These are phyloP conservation scores for Ensete glaucum DNA, from an alignment of 176 grass and related monocot genomes.

Conservation along the genomic window DNA sequence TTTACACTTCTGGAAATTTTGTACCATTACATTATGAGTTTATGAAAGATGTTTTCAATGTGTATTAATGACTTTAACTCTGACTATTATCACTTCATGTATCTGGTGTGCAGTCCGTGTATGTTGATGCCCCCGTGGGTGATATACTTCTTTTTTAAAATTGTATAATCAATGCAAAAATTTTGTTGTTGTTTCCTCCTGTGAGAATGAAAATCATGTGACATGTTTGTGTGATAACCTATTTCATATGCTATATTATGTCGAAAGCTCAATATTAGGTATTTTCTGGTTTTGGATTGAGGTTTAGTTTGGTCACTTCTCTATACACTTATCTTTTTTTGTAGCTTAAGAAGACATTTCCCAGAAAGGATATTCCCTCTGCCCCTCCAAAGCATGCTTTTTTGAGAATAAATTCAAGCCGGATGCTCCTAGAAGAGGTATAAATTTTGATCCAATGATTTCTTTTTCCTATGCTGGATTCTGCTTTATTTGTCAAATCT, in stretches of 20 bases:
- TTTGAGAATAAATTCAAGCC: conserved; percentile 85
- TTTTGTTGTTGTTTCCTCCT: not conserved
- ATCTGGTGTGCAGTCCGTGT: not conserved
- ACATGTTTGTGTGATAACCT: not conserved
- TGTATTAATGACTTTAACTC: no score
- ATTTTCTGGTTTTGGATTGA: not conserved
- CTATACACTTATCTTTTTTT: conserved; percentile 13
- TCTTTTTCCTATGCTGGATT: not conserved
- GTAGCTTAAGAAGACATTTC: conserved; percentile 75
- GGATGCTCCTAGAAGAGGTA: conserved; percentile 94
- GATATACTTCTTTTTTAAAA: not conserved
- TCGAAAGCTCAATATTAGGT: not conserved
- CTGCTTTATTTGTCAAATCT: not conserved
- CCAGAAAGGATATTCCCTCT: conserved; percentile 55
- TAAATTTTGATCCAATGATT: conserved; percentile 5
- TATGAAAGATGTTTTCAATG: no score
- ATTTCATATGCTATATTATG: not conserved
- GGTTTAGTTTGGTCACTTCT: conserved; percentile 2
- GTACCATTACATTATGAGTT: no score
- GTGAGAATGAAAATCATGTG: not conserved
- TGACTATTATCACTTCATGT: not conserved
- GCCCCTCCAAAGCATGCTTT: conserved; percentile 88
- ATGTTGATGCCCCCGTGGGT: not conserved
- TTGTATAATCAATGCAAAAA: not conserved
- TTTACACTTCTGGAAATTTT: no score